Base-by-base conservation (phyloP, 2,329 filamentous ascomycete genomes). In the Chaetomium globosum region DNA sequence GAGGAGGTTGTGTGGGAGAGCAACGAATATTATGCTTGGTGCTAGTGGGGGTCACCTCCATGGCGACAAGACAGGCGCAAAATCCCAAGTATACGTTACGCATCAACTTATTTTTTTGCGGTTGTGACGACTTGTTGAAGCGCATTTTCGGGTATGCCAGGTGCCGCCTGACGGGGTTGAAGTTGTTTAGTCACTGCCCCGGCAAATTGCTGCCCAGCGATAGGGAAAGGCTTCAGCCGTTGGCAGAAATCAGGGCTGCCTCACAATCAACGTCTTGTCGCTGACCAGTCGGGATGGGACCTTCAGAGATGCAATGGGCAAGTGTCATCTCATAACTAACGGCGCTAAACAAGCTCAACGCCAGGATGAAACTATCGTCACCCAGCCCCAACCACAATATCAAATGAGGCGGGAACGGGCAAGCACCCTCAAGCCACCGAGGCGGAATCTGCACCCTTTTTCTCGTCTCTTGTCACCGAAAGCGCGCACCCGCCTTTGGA, bases 11-110 rank as follows among this genome's bases (percentile, higher is more conserved):
- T 74, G 7, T 73, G 75, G 74, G 69, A 75, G 52, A 68, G 65
- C 7, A 73, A 72, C 48, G 67, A 75, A 56, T 77, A 76, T 54
- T 76, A 73, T 36, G 69, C 70, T 12, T 77, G 71, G 69, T 73
- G 72, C 51, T 70, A 57, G 63, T 13, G 16, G 28, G 10, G 28
- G 10, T 31, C 4, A 53, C 33, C 9, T 10, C 33, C 9, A 36
- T 12, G 12, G 33, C 33, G 4, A 26, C 10, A 26, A 28, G 21
- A 3, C 3, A 52, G 26, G n/a, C 10, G 3, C 10, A 4, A 10
- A 7, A 12, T 12, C 51, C 12, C 5, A 23, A 4, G 3, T 21
- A 48, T n/a, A 1, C 46, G n/a, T 48, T 23, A 48, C n/a, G n/a
- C 43, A 16, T 23, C 8, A 2, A 23, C 46, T 12, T 4, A 4